Evolutionary conservation across 2,329 filamentous ascomycete genomes (phyloP), one percentile per base, ranked within the genome.

Genomic region (Aspergillaceae sp.): DNA sequence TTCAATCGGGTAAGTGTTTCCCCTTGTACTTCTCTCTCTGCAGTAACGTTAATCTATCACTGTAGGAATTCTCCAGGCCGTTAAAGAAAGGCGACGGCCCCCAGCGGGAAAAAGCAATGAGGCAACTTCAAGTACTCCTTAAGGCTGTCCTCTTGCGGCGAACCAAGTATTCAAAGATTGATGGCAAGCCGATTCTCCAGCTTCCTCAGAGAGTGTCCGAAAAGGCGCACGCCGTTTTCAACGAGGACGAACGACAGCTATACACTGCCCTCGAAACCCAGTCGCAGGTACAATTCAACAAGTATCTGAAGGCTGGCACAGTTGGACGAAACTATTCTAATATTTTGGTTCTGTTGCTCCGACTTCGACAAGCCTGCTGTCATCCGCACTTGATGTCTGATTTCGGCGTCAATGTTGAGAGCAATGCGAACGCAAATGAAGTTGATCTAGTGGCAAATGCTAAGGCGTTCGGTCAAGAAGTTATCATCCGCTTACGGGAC

Each of bases 141-240:
- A 88, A 87, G 57, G 84, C 86, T 1, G 81, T 90, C 41, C 83
- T 94, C 68, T 74, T 95, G 42, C 84, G 89, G 29, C 83, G 90
- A 19, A 90, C 83, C 46, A 95, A 95, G 67, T 75, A 79, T 32
- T 88, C 87, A 0, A 70, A 78, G 51, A 83, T 94, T 45, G 83
- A 95, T 60, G 89, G 88, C 5, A 77, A 86, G 55, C 86, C 86
- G 0, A 87, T 91, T 46, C 71, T 90, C 40, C 70, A 72, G 10
- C 72, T 91, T 5, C 85, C 84, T 0, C 73, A 77, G 6, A 85
- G 87, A 59, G 75, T 74, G 2, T 80, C 80, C 8, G 73, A 79
- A 44, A 67, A 78, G 27, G 72, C 79, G 2, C 74, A 85, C 54
- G 82, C 84, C 1, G 71, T 78, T 7, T 87, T 91, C 60, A 77